A percentile compares a stretch with the other conserved stretches of the same genome.
These are phyloP conservation scores for Ambrosiella xylebori DNA, from an alignment of 2,329 filamentous ascomycete species.

Conservation along the genomic window DNA sequence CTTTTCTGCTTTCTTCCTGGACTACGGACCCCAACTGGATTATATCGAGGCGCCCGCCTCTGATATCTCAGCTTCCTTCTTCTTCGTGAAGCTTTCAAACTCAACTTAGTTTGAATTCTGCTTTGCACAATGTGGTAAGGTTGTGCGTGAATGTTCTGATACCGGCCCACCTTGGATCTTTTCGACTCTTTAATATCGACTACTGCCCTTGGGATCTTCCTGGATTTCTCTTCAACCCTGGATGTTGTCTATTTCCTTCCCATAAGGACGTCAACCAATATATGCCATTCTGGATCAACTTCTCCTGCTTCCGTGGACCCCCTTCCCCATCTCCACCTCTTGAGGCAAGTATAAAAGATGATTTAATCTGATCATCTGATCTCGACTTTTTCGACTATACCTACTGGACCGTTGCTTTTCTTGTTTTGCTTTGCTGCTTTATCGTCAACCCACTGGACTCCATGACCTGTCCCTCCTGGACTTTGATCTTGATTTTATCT, in stretches of 20 bases:
- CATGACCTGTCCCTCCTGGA: not conserved
- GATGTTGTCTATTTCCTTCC: constrained; percentile 5
- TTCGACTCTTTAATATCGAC: not conserved
- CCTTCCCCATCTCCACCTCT: not conserved
- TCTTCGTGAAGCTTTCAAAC: not conserved
- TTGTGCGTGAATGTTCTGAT: not conserved
- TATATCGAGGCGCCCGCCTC: constrained; percentile 2
- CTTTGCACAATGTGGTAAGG: not conserved
- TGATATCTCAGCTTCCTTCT: not conserved
- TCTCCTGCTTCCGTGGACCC: not conserved
- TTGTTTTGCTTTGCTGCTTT: not conserved
- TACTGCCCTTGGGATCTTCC: constrained; percentile 1
- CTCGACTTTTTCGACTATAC: not conserved
- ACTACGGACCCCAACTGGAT: constrained; percentile 3
- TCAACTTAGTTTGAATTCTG: constrained; percentile 1
- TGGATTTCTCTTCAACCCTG: constrained; percentile 3
- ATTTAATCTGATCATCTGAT: constrained; percentile 7
- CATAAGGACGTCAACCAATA: constrained; percentile 4
- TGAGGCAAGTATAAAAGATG: not conserved
- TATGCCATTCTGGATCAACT: constrained; percentile 3
- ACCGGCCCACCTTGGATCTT: not conserved
- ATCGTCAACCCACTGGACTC: not conserved
- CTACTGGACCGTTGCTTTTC: not conserved
- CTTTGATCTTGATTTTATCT: not conserved
- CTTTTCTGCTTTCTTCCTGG: constrained; percentile 3